Percentiles rank a stretch among this genome's conserved stretches.
Evolutionary conservation across 2,329 filamentous ascomycete genomes (phyloP).

Genomic region (Ophiocordyceps australis): DNA sequence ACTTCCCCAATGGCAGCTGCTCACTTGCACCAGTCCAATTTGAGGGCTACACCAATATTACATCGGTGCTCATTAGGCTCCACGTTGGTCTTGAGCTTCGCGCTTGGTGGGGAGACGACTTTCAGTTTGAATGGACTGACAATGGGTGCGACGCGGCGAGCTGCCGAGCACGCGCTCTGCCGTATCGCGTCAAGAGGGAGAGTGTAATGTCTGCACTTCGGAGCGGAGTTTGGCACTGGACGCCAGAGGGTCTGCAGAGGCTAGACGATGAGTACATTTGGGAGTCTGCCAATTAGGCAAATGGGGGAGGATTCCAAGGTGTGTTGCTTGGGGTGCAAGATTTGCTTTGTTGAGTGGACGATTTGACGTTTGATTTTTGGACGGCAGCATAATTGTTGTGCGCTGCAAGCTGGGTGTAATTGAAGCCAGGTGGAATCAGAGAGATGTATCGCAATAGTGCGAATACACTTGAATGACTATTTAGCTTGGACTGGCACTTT

Average conservation of each 20-base stretch:
- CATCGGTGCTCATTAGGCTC: constrained; percentile 18
- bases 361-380: constrained; percentile 17
- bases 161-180: constrained; percentile 12
- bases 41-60: constrained; percentile 18
- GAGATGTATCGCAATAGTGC: constrained; percentile 7
- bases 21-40: constrained; percentile 15
- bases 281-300: constrained; percentile 12
- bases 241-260: constrained; percentile 11
- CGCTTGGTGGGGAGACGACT: constrained; percentile 22
- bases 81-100: constrained; percentile 17
- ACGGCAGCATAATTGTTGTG: constrained; percentile 12
- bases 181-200: constrained; percentile 13
- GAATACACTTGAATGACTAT: constrained; percentile 3
- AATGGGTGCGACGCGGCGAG: constrained; percentile 18
- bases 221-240: constrained; percentile 16
- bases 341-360: constrained; percentile 12
- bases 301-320: constrained; percentile 3
- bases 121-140: constrained; percentile 20
- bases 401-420: constrained; percentile 12
- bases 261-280: constrained; percentile 13
- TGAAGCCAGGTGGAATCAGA: constrained; percentile 7
- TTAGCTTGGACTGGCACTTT: no score
- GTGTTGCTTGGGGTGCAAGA: constrained; percentile 10
- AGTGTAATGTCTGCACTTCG: constrained; percentile 11
- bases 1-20: constrained; percentile 14